phyloP scores from a whole-genome alignment of 208 protist genomes.

The Lotmaria passim region DNA sequence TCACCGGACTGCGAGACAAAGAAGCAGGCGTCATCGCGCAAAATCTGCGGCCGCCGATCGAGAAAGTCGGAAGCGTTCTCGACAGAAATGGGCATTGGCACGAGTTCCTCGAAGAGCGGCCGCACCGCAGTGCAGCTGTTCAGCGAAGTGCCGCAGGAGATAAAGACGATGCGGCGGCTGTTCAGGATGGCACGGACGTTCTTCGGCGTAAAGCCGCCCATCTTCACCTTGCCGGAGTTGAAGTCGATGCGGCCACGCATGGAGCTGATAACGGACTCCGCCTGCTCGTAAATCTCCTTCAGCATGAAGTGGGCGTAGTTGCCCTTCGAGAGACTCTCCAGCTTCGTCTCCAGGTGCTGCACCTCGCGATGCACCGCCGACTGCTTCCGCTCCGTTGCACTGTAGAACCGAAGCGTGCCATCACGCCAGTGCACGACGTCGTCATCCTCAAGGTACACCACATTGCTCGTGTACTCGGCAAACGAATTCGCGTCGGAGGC shows the following conservation, averaged over 20 bases:
- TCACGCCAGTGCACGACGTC: constrained; percentile 90
- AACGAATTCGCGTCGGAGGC: constrained; percentile 96
- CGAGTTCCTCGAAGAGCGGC: constrained; percentile 92
- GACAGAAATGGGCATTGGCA: constrained; percentile 81
- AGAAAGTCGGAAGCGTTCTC: constrained; percentile 95
- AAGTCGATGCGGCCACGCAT: constrained; percentile 95
- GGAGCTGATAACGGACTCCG: constrained; percentile 88
- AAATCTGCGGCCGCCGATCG: constrained; percentile 80
- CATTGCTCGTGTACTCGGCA: constrained; percentile 89
- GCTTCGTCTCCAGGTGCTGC: constrained; percentile 77
- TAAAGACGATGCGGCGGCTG: constrained; percentile 88
- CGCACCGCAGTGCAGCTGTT: constrained; percentile 91
- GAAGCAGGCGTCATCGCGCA: constrained; percentile 86
- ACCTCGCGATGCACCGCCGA: constrained; percentile 48
- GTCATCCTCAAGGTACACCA: constrained; percentile 95
- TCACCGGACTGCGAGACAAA: constrained; percentile 96
- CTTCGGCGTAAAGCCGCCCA: constrained; percentile 87
- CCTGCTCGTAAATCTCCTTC: constrained; percentile 98
- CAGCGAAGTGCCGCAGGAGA: constrained; percentile 95
- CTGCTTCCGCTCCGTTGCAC: constrained; percentile 19
- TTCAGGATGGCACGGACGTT: constrained; percentile 50
- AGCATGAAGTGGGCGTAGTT: constrained; percentile 96
- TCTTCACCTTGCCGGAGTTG: constrained; percentile 49
- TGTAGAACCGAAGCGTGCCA: constrained; percentile 65
- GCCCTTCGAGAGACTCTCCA: constrained; percentile 91